A percentile compares a stretch with the other conserved stretches of the same genome.
These are phyloP conservation scores for Cynanchum wilfordii DNA, from an alignment of 257 asterid species.

Conservation along the genomic window DNA sequence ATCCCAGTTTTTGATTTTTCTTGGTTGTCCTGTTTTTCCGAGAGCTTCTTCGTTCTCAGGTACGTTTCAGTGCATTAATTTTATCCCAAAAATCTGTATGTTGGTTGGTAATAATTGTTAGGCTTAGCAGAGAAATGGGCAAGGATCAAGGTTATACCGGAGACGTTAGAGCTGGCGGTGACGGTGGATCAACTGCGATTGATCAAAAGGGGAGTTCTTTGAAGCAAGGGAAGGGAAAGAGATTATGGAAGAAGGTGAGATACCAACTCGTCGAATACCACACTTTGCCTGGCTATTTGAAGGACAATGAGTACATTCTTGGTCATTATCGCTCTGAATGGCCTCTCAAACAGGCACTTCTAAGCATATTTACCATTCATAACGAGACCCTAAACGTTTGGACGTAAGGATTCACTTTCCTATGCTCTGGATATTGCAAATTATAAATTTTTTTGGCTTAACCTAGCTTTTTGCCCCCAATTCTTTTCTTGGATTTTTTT, in stretches of 20 bases:
- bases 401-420: constrained; percentile 59
- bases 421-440: background rate
- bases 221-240: constrained; percentile 57
- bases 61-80: background rate
- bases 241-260: constrained; percentile 86
- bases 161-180: constrained; percentile 13
- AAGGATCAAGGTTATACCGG: constrained; percentile 28
- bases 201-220: constrained; percentile 19
- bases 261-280: constrained; percentile 94
- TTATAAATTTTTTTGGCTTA: background rate
- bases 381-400: constrained; percentile 96
- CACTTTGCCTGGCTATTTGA: constrained; percentile 84
- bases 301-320: constrained; percentile 84
- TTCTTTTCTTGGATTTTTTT: background rate
- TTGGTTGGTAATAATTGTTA: constrained; percentile 1
- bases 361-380: constrained; percentile 85
- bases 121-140: constrained; percentile 44
- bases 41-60: constrained; percentile 18
- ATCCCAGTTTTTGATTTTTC: background rate
- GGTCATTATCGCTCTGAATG: constrained; percentile 81
- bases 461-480: background rate
- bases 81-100: background rate
- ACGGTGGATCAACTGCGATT: constrained; percentile 30
- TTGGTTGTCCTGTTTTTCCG: background rate
- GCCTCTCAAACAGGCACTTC: constrained; percentile 77